These are phyloP conservation scores for Fragaria nilgerrensis DNA, from an alignment of 306 rosid genomes.

Conservation along the genomic window DNA sequence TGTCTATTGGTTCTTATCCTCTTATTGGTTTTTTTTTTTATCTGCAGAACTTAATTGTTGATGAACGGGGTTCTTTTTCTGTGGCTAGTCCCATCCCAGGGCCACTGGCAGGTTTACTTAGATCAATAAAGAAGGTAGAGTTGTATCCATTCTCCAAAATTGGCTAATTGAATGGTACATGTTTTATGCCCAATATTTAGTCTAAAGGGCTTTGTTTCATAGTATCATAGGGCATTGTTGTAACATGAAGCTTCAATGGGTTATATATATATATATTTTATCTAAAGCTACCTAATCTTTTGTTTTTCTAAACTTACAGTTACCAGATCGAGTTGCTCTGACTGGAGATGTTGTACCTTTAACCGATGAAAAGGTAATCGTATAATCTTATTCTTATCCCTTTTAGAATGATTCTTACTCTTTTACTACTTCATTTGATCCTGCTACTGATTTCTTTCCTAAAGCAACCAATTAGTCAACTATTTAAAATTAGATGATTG, in stretches of 20 bases:
- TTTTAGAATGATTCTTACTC: not conserved
- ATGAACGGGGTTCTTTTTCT: constrained; percentile 91
- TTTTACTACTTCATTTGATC: not conserved
- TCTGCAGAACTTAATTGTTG: constrained; percentile 71
- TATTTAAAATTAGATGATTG: not conserved
- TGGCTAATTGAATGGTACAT: not conserved
- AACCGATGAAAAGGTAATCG: constrained; percentile 63
- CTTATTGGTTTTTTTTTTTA: constrained; percentile 15
- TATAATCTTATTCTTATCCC: not conserved
- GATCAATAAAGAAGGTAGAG: constrained; percentile 57
- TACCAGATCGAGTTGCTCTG: constrained; percentile 80
- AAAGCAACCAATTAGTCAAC: not conserved
- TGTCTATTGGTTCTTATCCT: not conserved
- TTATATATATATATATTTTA: not conserved
- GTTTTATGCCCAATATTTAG: not conserved
- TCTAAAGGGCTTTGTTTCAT: not conserved
- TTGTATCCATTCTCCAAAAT: not conserved
- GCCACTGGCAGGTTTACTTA: constrained; percentile 54
- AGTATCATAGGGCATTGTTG: not conserved
- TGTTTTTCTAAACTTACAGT: constrained; percentile 46
- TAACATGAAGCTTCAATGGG: not conserved
- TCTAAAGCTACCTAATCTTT: constrained; percentile 14
- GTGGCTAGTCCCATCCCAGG: constrained; percentile 81
- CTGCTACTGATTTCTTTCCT: not conserved
- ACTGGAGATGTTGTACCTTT: constrained; percentile 78